Evolutionary conservation across 768 basidiomycete species (phyloP), one percentile per base, ranked within the genome.

Genomic region (Amanita pseudoporphyria): DNA sequence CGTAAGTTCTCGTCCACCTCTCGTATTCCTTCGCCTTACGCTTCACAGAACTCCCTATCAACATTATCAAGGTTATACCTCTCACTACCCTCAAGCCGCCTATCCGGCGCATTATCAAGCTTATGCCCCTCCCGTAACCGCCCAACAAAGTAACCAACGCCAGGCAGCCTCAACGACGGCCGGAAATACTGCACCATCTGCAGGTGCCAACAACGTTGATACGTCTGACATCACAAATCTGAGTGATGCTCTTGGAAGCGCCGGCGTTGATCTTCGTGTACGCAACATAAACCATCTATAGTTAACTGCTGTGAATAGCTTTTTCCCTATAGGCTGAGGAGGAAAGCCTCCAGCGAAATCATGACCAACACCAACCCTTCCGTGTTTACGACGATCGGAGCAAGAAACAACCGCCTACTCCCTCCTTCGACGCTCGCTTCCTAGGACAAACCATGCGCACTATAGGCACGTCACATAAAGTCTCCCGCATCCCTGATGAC

Each of bases 161-260:
- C 35, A 33, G 31, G 14, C 35, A 28, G 54, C 52, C 3, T 57
- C 57, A 1, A 53, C 62, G 1, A 16, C 56, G 0, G 46, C 62
- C 3, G 46, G 55, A 12, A 45, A 60, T 4, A 51, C 54, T 19
- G 46, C 63, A 6, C 49, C 63, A 12, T 35, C 59, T 5, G 54
- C 57, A n/a, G 46, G 62, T 2, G 51, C 56, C 10, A 65, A 54
- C 33, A 63, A 62, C 38, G 69, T 80, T 50, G 84, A 85, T 56
- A 80, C 79, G 2, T 66, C 81, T 3, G 87, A 90, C 57, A 77
- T 90, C 30, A 78, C 87, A 9, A 86, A 84, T 6, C 59, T 92
- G 37, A 90, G 88, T 49, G 88, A 92, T 56, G 89, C 87, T 3
- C 67, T 92, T 1, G 89, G 87, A 4, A 88, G 87, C 59, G 88